Evolutionary conservation across 108 stramenopile species (phyloP).

Genomic region (Pelagomonas calceolata): DNA sequence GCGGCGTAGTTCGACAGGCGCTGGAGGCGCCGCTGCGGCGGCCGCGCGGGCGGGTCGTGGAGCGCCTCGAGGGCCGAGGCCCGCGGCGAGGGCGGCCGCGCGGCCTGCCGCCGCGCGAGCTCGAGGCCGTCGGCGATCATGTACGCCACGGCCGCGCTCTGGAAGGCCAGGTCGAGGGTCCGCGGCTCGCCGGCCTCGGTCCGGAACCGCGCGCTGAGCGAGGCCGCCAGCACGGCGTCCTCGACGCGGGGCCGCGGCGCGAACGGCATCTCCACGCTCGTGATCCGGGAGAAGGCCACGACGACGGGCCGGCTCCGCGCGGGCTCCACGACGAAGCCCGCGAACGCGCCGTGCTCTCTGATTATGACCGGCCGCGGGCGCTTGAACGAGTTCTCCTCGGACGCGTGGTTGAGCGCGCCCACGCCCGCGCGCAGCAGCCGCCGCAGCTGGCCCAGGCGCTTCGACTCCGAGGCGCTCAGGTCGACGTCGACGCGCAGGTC

Average conservation of each 20-base stretch:
- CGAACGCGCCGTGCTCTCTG: not conserved
- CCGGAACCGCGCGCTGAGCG: not conserved
- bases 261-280: not conserved
- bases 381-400: not conserved
- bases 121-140: not conserved
- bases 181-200: too few species aligned
- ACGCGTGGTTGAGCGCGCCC: not conserved
- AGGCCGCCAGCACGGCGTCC: not conserved
- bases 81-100: not conserved
- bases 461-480: not conserved
- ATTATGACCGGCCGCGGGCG: not conserved
- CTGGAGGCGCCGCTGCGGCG: too few species aligned
- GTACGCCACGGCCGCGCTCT: not conserved
- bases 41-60: not conserved
- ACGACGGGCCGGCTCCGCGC: not conserved
- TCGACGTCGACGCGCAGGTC: too few species aligned
- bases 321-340: not conserved
- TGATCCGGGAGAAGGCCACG: not conserved
- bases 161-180: not conserved
- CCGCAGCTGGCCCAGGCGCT: not conserved
- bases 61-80: not conserved
- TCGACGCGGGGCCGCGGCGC: not conserved
- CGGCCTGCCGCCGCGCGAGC: not conserved
- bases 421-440: not conserved
- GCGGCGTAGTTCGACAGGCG: too few species aligned